These are phyloP conservation scores for Mariannaea elegans DNA, from an alignment of 2,329 filamentous ascomycete genomes.

Conservation along the genomic window DNA sequence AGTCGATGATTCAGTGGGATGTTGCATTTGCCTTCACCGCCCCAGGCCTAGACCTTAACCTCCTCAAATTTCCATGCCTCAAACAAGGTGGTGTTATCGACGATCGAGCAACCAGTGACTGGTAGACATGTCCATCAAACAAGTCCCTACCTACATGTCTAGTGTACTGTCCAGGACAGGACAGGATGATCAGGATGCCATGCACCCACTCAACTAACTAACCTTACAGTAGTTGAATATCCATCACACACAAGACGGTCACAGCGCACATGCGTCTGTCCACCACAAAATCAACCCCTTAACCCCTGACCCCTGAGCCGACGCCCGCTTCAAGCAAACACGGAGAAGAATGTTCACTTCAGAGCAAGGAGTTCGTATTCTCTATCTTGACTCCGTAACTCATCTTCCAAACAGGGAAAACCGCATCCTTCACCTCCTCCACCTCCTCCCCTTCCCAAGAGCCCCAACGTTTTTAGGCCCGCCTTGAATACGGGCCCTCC, in stretches of 20 bases:
- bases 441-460: neutral
- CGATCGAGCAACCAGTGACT: conserved; percentile 8
- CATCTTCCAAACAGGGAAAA: neutral
- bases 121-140: conserved; percentile 4
- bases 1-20: conserved; percentile 3
- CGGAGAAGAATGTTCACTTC: neutral
- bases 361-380: conserved; percentile 14
- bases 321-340: neutral
- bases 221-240: neutral
- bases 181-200: neutral
- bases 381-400: neutral
- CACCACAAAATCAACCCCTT: neutral
- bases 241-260: too few relatives aligned
- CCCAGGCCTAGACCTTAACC: conserved; percentile 3
- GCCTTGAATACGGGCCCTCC: conserved; percentile 7
- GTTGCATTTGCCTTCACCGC: conserved; percentile 16
- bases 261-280: neutral
- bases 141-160: neutral
- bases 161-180: too few relatives aligned
- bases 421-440: neutral
- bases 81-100: conserved; percentile 8
- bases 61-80: conserved; percentile 3
- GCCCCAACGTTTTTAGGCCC: neutral
- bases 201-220: conserved; percentile 5
- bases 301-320: conserved; percentile 19